phyloP scores from a whole-genome alignment of 2,329 filamentous ascomycete genomes.

The Didymella segeticola region DNA sequence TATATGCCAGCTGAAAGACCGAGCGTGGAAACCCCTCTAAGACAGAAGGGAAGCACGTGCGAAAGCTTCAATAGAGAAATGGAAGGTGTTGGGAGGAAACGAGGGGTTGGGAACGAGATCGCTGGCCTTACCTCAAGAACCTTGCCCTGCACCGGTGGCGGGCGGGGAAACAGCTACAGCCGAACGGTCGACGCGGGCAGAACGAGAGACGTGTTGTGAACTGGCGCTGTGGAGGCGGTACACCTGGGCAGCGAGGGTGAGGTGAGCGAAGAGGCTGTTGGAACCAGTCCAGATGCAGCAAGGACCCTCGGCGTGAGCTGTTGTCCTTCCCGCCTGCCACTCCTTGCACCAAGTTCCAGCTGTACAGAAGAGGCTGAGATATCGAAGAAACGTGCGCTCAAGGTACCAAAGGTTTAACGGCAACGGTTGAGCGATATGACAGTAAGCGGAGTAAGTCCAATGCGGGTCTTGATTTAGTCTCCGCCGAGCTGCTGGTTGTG shows the following conservation, averaged over 20 bases:
- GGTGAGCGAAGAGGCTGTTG: constrained; percentile 23
- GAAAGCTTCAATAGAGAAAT: background rate
- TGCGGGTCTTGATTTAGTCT: constrained; percentile 16
- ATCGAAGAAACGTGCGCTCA: constrained; percentile 9
- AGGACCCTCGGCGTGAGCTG: constrained; percentile 24
- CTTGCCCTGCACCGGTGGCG: constrained; percentile 30
- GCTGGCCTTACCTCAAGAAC: constrained; percentile 38
- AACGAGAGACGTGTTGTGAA: constrained; percentile 34
- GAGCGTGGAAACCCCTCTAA: constrained; percentile 3
- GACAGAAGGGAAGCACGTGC: constrained; percentile 15
- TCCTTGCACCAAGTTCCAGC: constrained; percentile 19
- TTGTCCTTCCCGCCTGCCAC: constrained; percentile 14
- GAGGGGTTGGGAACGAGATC: constrained; percentile 20
- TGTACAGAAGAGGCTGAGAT: constrained; percentile 15
- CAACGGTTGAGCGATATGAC: constrained; percentile 15
- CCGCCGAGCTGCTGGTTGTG: constrained; percentile 13
- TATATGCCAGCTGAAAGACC: constrained; percentile 14
- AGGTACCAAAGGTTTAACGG: constrained; percentile 13
- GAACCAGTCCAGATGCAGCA: constrained; percentile 29
- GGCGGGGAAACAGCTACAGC: constrained; percentile 34
- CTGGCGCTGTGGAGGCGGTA: constrained; percentile 38
- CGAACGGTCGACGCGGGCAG: constrained; percentile 33
- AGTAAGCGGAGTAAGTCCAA: constrained; percentile 18
- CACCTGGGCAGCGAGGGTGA: constrained; percentile 29
- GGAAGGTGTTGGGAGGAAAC: constrained; percentile 21